These are phyloP conservation scores for Pseudocohnilembus persalinus DNA, from an alignment of 169 alveolate genomes.

Conservation along the genomic window DNA sequence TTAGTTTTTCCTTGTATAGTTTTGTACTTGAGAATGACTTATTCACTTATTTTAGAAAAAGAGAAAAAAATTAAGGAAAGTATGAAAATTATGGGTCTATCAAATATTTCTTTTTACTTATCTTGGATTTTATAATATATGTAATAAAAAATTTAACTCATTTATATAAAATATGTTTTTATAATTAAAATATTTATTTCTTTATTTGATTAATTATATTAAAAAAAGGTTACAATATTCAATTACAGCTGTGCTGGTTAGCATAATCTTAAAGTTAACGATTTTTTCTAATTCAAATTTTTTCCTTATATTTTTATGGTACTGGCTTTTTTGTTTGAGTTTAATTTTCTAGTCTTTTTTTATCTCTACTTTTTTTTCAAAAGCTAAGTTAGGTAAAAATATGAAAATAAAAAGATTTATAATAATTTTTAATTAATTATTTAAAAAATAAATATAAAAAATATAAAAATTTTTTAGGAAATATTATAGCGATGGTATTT, in stretches of 20 bases:
- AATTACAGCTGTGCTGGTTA: neutral
- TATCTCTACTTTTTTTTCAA: conserved; percentile 14
- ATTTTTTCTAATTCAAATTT: conserved; percentile 2
- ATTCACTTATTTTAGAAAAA: conserved; percentile 74
- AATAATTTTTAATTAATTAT: too few relatives aligned
- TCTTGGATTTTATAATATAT: conserved; percentile 72
- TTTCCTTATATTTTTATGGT: conserved; percentile 10
- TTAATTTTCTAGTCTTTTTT: conserved; percentile 17
- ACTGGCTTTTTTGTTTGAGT: conserved; percentile 3
- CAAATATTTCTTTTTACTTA: conserved; percentile 65
- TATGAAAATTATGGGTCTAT: conserved; percentile 87
- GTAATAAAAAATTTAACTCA: neutral
- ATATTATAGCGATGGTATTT: conserved; percentile 17
- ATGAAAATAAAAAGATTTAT: too few relatives aligned
- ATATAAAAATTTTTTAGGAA: too few relatives aligned
- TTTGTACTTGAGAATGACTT: conserved; percentile 33
- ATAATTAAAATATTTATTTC: conserved; percentile 54
- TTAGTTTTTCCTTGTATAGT: conserved; percentile 33
- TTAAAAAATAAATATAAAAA: too few relatives aligned
- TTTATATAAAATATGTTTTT: too few relatives aligned
- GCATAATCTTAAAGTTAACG: neutral
- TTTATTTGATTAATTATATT: conserved; percentile 13
- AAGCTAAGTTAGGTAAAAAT: conserved; percentile 3
- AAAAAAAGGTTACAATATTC: neutral
- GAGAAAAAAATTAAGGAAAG: conserved; percentile 79